Conservation (phyloP, 2,329 filamentous ascomycete genomes). For the Decorospora gaudefroyi region DNA sequence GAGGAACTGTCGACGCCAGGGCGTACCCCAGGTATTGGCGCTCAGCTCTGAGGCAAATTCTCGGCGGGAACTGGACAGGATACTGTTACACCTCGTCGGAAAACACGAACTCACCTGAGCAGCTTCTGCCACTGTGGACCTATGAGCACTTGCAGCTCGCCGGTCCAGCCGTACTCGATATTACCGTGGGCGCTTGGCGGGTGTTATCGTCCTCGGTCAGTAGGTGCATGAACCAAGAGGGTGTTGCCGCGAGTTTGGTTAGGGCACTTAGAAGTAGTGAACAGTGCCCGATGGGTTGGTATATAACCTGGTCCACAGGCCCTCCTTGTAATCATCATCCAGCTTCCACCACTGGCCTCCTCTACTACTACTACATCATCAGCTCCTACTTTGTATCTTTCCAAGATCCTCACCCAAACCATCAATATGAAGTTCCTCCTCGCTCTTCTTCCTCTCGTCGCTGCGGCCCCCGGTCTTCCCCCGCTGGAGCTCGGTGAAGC, state of each 20-base stretch:
- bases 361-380: constrained; percentile 26
- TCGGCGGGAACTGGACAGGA: constrained; percentile 6
- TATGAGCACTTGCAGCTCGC: constrained; percentile 36
- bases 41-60: constrained; percentile 19
- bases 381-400: constrained; percentile 20
- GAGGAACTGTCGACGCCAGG: constrained; percentile 17
- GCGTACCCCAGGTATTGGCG: constrained; percentile 23
- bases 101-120: constrained; percentile 43
- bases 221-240: constrained; percentile 22
- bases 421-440: constrained; percentile 48
- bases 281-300: constrained; percentile 28
- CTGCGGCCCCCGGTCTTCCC: constrained; percentile 33
- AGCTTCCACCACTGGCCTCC: constrained; percentile 30
- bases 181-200: constrained; percentile 39
- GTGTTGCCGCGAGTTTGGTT: constrained; percentile 18
- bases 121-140: constrained; percentile 25
- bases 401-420: constrained; percentile 18
- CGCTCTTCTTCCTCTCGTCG: constrained; percentile 42
- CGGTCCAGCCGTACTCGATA: constrained; percentile 45
- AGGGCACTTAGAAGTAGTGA: constrained; percentile 9
- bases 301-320: constrained; percentile 40
- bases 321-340: constrained; percentile 40
- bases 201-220: constrained; percentile 28
- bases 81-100: constrained; percentile 7
- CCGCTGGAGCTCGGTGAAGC: constrained; percentile 31